Conservation (phyloP, 1,139 yeast species). For the Suhomyces chickasaworum region DNA sequence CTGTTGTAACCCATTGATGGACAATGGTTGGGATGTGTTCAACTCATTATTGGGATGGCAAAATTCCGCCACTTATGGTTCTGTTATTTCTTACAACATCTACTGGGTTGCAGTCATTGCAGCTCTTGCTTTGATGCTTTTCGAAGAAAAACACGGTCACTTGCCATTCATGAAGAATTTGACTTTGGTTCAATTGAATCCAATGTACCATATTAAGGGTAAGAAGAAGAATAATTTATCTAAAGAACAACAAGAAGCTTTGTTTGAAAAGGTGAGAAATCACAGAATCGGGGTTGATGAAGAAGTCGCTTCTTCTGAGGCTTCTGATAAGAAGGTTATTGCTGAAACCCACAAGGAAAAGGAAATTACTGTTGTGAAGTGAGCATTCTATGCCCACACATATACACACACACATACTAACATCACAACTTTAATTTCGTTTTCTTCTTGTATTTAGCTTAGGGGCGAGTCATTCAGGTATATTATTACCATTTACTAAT, state of each 20-base stretch:
- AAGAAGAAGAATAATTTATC: constrained; percentile 28
- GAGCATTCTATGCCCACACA: constrained; percentile 2
- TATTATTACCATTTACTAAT: neutral
- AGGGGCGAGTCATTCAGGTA: constrained; percentile 3
- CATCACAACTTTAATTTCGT: constrained; percentile 1
- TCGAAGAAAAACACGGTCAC: constrained; percentile 30
- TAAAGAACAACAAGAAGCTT: constrained; percentile 21
- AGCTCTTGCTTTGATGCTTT: constrained; percentile 23
- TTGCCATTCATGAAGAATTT: constrained; percentile 26
- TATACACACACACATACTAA: constrained; percentile 12
- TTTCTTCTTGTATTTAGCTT: constrained; percentile 4
- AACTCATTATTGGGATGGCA: constrained; percentile 59
- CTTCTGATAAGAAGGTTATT: constrained; percentile 11
- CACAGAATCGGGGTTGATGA: constrained; percentile 15
- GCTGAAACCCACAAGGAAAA: constrained; percentile 8
- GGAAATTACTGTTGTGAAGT: constrained; percentile 3
- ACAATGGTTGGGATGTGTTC: constrained; percentile 91
- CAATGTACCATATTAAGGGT: constrained; percentile 29
- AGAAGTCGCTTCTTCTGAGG: constrained; percentile 14
- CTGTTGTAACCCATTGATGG: constrained; percentile 90
- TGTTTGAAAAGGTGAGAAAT: constrained; percentile 24
- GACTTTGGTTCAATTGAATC: constrained; percentile 25
- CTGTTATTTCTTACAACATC: constrained; percentile 28
- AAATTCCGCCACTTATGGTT: constrained; percentile 31
- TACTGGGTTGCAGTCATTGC: constrained; percentile 27